Percentiles rank a stretch among this genome's conserved stretches.
These are phyloP conservation scores for Termitomyces sp. DNA, from an alignment of 768 basidiomycete species.

Conservation along the genomic window DNA sequence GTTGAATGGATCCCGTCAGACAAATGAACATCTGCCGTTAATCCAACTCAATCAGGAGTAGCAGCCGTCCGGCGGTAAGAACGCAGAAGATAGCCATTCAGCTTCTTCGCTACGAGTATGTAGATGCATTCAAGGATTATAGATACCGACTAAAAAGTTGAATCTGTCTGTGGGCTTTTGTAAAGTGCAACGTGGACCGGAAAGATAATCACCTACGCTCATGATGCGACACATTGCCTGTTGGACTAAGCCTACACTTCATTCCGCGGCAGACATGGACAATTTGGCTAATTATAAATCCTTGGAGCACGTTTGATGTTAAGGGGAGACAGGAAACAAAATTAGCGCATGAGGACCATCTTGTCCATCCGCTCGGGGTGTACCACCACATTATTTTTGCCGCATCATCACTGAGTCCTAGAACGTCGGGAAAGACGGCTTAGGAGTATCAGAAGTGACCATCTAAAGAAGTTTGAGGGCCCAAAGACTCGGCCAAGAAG, in stretches of 20 bases:
- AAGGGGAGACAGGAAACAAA: background rate
- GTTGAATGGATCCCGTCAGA: conserved; percentile 3
- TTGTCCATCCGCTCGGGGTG: background rate
- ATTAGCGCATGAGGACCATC: background rate
- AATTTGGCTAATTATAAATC: background rate
- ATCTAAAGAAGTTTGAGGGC: background rate
- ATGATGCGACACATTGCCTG: background rate
- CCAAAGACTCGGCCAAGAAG: background rate
- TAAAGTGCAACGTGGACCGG: background rate
- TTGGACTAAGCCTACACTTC: background rate
- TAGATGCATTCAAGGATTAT: background rate
- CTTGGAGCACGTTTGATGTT: background rate
- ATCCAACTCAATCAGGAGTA: background rate
- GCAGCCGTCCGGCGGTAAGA: background rate
- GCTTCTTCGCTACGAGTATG: background rate
- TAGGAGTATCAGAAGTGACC: background rate
- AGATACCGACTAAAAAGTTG: background rate
- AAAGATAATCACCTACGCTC: background rate
- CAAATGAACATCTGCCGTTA: conserved; percentile 2
- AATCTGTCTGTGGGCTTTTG: background rate
- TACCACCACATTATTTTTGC: background rate
- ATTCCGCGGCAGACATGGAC: background rate
- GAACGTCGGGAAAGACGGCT: background rate
- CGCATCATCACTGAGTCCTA: background rate
- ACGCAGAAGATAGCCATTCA: background rate